Evolutionary conservation across 2,329 filamentous ascomycete genomes (phyloP), one percentile per base, ranked within the genome.

Genomic region (Scolecobasidium constrictum): DNA sequence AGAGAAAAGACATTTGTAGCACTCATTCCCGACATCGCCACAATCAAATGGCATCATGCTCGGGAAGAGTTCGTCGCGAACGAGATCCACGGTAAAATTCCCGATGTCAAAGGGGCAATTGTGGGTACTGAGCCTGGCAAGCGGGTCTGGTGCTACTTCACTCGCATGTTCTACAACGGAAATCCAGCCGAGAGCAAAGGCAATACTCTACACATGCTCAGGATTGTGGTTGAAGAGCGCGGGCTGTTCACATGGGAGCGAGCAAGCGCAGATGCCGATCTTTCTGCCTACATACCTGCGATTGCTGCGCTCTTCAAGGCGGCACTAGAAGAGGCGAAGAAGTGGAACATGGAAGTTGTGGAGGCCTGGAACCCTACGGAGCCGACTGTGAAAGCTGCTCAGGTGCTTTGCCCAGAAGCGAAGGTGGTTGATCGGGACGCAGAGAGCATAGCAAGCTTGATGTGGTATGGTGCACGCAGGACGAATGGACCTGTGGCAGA

Each of bases 291-390:
- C 13, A 71, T 73, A 0, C 65, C 61, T 26, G 68, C 69, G 1
- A 69, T 93, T 46, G 67, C 70, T 28, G 73, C 74, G 3, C 70
- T 94, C 19, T 57, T 94, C 35, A 61, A 65, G 34, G 66, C 78
- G 35, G 87, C 86, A 4, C 77, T 81, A 53, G 62, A 63, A 6
- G 78, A 93, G 60, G 88, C 88, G 2, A 62, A 68, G 3, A 68
- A 75, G 44, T 94, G 85, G 82, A 66, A 73, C 35, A 77, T 86
- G 64, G 68, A 71, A 33, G 71, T 76, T 36, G 75, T 94, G 3
- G 74, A 87, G 57, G 67, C 90, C 40, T 96, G 90, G 90, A 94
- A 92, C 56, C 87, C 88, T 0, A 73, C 72, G 3, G 65, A 73
- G 57, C 57, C 55, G 48, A 58, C 61, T 11, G 44, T 71, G 21